Evolutionary conservation across 2,329 filamentous ascomycete genomes (phyloP).

Genomic region (Ceratocystis cubensis): DNA sequence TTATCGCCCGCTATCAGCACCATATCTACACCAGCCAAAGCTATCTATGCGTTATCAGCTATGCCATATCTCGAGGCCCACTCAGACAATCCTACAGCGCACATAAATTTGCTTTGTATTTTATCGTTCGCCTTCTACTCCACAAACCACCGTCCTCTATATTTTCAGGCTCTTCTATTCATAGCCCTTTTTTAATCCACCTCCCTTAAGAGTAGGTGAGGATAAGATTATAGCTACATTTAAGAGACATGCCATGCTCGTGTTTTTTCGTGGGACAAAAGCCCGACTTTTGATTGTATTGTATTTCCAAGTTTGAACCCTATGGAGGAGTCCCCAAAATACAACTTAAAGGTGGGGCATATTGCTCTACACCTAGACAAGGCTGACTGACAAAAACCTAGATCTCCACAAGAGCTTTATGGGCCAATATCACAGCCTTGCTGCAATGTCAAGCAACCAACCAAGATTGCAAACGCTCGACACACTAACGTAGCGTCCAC

Average conservation of each 20-base stretch:
- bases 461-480: not conserved
- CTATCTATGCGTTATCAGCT: conserved; percentile 5
- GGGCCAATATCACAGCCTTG: conserved; percentile 8
- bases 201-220: no score
- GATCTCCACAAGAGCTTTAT: not conserved
- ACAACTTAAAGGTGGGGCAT: not conserved
- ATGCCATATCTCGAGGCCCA: not conserved
- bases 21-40: not conserved
- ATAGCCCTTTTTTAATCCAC: no score
- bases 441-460: not conserved
- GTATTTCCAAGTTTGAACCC: not conserved
- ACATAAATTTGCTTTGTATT: not conserved
- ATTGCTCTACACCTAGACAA: not conserved
- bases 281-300: no score
- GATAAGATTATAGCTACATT: no score
- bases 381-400: conserved; percentile 6
- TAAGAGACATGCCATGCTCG: no score
- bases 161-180: no score
- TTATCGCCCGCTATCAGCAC: conserved; percentile 5
- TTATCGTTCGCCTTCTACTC: not conserved
- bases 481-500: not conserved
- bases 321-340: not conserved
- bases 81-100: not conserved
- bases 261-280: no score
- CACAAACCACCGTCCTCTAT: no score